These are phyloP conservation scores for Aureobasidium melanogenum DNA, from an alignment of 2,329 filamentous ascomycete species.

Conservation along the genomic window DNA sequence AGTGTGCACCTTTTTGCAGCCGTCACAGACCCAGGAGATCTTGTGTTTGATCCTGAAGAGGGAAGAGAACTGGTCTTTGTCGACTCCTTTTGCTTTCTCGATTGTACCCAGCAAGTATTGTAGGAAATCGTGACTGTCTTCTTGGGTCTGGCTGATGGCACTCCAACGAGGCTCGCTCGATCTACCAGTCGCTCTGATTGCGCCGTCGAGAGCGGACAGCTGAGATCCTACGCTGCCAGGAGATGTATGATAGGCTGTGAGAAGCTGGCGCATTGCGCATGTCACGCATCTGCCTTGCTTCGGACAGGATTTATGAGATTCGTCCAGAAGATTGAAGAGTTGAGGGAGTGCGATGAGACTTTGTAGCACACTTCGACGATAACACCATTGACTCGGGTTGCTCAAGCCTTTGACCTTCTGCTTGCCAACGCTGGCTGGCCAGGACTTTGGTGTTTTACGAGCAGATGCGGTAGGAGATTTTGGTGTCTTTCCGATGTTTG, in stretches of 20 bases:
- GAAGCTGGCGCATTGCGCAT: conserved; percentile 11
- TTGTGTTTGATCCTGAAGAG: conserved; percentile 13
- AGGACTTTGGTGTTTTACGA: not conserved
- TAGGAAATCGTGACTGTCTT: conserved; percentile 14
- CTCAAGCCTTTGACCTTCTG: conserved; percentile 12
- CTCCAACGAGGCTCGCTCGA: conserved; percentile 13
- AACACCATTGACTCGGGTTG: conserved; percentile 17
- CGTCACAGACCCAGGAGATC: conserved; percentile 13
- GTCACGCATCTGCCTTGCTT: conserved; percentile 13
- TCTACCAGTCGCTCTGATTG: conserved; percentile 9
- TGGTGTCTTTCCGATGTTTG: not conserved
- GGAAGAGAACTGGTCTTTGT: not conserved
- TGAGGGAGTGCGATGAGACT: conserved; percentile 14
- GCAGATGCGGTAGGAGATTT: not conserved
- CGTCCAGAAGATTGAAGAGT: conserved; percentile 16
- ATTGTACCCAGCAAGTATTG: conserved; percentile 12
- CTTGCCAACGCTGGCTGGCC: conserved; percentile 12
- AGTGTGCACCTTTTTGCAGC: conserved; percentile 9
- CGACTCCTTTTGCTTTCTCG: conserved; percentile 6
- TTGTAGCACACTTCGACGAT: conserved; percentile 17
- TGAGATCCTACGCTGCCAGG: not conserved
- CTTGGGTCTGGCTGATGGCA: conserved; percentile 8
- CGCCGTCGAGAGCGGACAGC: conserved; percentile 11
- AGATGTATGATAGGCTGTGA: conserved; percentile 9
- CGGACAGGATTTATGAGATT: conserved; percentile 8